Conservation (phyloP, 208 protist genomes). For the Crithidia expoeki region DNA sequence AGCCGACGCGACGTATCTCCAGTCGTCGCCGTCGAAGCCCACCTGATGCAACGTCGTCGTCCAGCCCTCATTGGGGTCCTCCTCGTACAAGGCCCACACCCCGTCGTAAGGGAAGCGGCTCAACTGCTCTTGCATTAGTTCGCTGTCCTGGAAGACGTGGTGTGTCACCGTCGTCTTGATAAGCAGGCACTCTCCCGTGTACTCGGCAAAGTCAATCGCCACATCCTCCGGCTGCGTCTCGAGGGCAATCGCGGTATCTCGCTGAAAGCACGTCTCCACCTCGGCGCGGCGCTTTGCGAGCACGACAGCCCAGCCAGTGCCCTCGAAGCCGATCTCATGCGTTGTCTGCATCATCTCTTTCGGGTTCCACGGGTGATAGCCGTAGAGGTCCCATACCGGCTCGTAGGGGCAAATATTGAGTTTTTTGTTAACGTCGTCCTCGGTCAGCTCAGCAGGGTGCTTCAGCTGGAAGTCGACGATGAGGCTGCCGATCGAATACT, state of each 20-base stretch:
- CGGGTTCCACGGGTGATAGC: conserved; percentile 38
- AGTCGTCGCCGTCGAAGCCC: conserved; percentile 78
- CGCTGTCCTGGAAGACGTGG: conserved; percentile 25
- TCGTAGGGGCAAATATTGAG: conserved; percentile 47
- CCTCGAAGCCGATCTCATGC: conserved; percentile 57
- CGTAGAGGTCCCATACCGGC: conserved; percentile 63
- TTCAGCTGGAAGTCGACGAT: conserved; percentile 52
- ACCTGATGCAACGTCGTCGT: conserved; percentile 53
- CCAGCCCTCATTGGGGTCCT: conserved; percentile 27
- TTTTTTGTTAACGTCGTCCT: conserved; percentile 37
- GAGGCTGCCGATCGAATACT: conserved; percentile 36
- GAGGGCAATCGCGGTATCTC: conserved; percentile 44
- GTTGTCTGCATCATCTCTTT: conserved; percentile 28
- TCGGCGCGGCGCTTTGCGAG: conserved; percentile 38
- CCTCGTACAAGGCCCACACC: conserved; percentile 51
- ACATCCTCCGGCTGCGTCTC: conserved; percentile 37
- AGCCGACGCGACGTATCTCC: conserved; percentile 48
- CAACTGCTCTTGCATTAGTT: conserved; percentile 42
- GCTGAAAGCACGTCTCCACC: conserved; percentile 41
- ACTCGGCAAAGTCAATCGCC: conserved; percentile 19
- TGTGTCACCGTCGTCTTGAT: conserved; percentile 28
- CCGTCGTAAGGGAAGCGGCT: conserved; percentile 42
- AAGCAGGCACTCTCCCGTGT: conserved; percentile 26
- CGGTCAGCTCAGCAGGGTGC: conserved; percentile 42
- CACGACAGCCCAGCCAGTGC: conserved; percentile 50